These are phyloP conservation scores for Vaucheria bursata DNA, from an alignment of 352 stramenopile species.

Conservation along the genomic window DNA sequence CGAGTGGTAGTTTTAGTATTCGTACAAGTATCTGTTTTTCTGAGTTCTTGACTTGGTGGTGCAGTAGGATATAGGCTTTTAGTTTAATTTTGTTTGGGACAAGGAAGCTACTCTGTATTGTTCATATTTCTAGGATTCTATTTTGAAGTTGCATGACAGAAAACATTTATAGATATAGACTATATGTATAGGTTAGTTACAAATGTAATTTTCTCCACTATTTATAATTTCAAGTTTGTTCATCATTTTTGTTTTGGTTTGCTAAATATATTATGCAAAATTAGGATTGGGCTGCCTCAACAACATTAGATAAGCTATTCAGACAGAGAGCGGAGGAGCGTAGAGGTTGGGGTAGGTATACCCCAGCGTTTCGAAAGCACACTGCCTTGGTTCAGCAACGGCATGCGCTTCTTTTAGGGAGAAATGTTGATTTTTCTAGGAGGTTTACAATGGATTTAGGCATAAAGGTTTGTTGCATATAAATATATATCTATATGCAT, in stretches of 20 bases:
- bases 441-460: slow-evolving; percentile 59
- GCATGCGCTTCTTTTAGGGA: slow-evolving; percentile 58
- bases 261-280: too few relatives aligned
- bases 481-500: slow-evolving; percentile 10
- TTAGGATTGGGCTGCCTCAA: slow-evolving; percentile 45
- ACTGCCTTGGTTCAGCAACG: slow-evolving; percentile 40
- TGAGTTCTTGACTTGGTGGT: too few relatives aligned
- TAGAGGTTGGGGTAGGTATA: slow-evolving; percentile 25
- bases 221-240: too few relatives aligned
- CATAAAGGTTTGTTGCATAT: slow-evolving; percentile 51
- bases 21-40: background rate
- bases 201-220: too few relatives aligned
- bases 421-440: slow-evolving; percentile 56
- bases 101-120: too few relatives aligned
- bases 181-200: too few relatives aligned
- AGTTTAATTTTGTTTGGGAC: too few relatives aligned
- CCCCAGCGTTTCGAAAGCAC: slow-evolving; percentile 20
- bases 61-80: too few relatives aligned
- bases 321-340: slow-evolving; percentile 20
- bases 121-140: too few relatives aligned
- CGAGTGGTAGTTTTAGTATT: background rate
- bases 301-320: slow-evolving; percentile 41
- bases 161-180: too few relatives aligned
- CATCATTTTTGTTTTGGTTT: too few relatives aligned
- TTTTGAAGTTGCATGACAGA: too few relatives aligned